Percentiles rank a stretch among this genome's conserved stretches.
phyloP scores from a whole-genome alignment of 2,329 filamentous ascomycete species.

The Metarhizium anisopliae region DNA sequence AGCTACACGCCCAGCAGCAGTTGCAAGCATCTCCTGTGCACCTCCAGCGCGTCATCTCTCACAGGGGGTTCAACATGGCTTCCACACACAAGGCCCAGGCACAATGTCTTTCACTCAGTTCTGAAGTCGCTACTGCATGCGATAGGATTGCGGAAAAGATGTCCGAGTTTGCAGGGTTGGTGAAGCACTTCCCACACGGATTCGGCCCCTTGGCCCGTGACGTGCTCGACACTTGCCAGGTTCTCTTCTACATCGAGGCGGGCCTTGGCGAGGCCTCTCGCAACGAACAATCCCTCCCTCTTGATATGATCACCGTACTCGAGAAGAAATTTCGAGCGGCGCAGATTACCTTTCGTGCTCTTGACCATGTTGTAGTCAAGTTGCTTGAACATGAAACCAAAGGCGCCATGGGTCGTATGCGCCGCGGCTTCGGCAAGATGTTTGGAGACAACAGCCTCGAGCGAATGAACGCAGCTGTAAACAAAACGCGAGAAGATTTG shows the following conservation, averaged over 20 bases:
- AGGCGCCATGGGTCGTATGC: constrained; percentile 48
- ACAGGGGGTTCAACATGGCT: constrained; percentile 8
- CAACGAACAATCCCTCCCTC: constrained; percentile 43
- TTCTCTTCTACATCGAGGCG: constrained; percentile 59
- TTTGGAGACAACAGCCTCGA: constrained; percentile 53
- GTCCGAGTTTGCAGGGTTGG: constrained; percentile 52
- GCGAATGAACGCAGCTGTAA: constrained; percentile 48
- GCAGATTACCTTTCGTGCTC: constrained; percentile 50
- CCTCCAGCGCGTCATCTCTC: not conserved
- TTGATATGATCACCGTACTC: constrained; percentile 54
- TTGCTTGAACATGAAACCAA: constrained; percentile 55
- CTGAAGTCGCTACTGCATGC: constrained; percentile 48
- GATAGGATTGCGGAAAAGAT: constrained; percentile 57
- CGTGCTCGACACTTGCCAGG: constrained; percentile 58
- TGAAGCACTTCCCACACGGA: constrained; percentile 43
- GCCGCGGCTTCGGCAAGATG: constrained; percentile 54
- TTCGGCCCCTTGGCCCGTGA: constrained; percentile 54
- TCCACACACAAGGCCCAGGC: constrained; percentile 18
- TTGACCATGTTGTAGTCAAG: constrained; percentile 54
- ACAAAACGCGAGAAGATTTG: constrained; percentile 50
- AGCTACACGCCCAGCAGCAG: not conserved
- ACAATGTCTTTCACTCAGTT: constrained; percentile 37
- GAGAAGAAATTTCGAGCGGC: constrained; percentile 54
- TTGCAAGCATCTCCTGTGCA: not conserved
- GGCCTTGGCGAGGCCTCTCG: constrained; percentile 48